These are phyloP conservation scores for Erysimum cheiranthoides DNA, from an alignment of 345 rosid species.

Conservation along the genomic window DNA sequence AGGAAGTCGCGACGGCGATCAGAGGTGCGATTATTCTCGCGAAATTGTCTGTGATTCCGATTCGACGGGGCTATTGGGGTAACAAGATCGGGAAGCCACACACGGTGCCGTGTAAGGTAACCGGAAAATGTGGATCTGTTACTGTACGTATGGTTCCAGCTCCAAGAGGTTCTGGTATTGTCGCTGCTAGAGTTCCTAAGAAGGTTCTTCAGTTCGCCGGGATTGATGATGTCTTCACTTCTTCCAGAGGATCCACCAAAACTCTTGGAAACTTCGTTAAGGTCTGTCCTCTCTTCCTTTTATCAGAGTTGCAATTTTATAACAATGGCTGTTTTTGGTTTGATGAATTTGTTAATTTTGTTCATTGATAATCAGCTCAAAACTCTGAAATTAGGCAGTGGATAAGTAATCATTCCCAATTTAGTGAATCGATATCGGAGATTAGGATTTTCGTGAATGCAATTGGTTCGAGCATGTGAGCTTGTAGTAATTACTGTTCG, in stretches of 20 bases:
- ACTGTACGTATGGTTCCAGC: slow-evolving; percentile 84
- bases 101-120: slow-evolving; percentile 76
- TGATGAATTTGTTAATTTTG: not conserved
- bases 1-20: slow-evolving; percentile 76
- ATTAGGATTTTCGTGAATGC: not conserved
- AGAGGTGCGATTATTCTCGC: slow-evolving; percentile 70
- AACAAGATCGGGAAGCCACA: slow-evolving; percentile 81
- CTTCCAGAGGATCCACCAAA: slow-evolving; percentile 73
- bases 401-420: not conserved
- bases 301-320: not conserved
- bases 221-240: slow-evolving; percentile 73
- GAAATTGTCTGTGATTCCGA: slow-evolving; percentile 68
- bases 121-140: slow-evolving; percentile 76
- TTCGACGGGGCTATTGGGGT: slow-evolving; percentile 85
- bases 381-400: not conserved
- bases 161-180: slow-evolving; percentile 77
- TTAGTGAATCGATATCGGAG: not conserved
- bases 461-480: not conserved
- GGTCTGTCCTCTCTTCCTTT: slow-evolving; percentile 42
- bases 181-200: slow-evolving; percentile 81
- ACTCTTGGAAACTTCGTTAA: slow-evolving; percentile 78
- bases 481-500: not conserved
- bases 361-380: not conserved
- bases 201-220: slow-evolving; percentile 80
- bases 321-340: not conserved